phyloP scores from a whole-genome alignment of 331 rosid species.

The Cucumis variabilis region DNA sequence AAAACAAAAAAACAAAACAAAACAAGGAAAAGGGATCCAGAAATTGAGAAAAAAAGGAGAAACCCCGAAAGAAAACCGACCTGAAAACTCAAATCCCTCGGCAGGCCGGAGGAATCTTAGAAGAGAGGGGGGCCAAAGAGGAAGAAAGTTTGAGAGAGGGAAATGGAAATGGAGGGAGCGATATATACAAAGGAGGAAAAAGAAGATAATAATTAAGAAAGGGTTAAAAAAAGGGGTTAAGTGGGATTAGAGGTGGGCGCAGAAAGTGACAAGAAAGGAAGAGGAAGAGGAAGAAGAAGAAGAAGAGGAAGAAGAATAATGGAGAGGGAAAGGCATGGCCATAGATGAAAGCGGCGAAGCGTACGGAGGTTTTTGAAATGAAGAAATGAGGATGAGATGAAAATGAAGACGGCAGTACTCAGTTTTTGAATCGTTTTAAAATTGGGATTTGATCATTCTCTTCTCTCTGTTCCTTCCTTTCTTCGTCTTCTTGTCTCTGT shows the following conservation, averaged over 20 bases:
- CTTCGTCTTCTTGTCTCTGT: background rate
- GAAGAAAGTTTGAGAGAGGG: background rate
- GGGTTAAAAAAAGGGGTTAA: background rate
- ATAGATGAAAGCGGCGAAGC: slow-evolving; percentile 26
- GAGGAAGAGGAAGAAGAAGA: background rate
- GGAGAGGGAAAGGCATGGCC: slow-evolving; percentile 26
- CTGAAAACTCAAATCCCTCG: slow-evolving; percentile 47
- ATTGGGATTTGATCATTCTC: background rate
- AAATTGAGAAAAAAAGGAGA: slow-evolving; percentile 20
- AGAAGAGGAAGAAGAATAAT: background rate
- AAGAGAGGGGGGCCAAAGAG: slow-evolving; percentile 28
- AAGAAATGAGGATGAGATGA: background rate
- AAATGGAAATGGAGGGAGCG: background rate
- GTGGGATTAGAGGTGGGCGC: slow-evolving; percentile 11
- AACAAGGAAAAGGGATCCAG: background rate
- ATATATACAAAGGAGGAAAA: background rate
- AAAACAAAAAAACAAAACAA: background rate
- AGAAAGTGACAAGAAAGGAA: slow-evolving; percentile 17
- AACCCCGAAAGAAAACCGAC: slow-evolving; percentile 52
- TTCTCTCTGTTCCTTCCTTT: too few species aligned
- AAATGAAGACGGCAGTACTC: slow-evolving; percentile 29
- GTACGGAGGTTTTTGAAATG: slow-evolving; percentile 38
- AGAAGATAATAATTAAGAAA: background rate
- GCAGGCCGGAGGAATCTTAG: slow-evolving; percentile 56
- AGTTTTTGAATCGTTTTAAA: background rate